phyloP scores from a whole-genome alignment of 2,329 filamentous ascomycete species.

The Domatiomyces globalis region DNA sequence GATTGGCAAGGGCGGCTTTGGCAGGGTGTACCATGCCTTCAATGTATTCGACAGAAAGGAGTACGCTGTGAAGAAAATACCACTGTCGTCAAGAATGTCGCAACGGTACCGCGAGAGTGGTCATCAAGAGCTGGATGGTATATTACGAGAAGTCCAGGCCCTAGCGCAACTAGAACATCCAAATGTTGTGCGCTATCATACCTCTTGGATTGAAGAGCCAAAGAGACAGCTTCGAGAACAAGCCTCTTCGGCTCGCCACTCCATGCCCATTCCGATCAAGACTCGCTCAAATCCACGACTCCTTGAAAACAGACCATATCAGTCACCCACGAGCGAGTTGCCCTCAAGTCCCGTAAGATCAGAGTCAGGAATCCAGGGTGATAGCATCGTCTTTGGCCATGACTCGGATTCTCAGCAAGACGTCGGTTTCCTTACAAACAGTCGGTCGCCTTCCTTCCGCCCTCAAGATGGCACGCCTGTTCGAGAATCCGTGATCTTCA shows the following conservation, averaged over 20 bases:
- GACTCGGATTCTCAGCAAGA: conserved; percentile 6
- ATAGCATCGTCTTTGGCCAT: conserved; percentile 12
- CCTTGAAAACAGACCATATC: not conserved
- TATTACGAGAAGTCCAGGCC: conserved; percentile 48
- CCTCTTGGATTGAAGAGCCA: conserved; percentile 46
- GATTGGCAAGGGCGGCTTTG: conserved; percentile 52
- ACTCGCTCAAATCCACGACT: not conserved
- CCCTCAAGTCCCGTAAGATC: not conserved
- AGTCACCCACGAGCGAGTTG: not conserved
- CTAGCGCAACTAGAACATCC: conserved; percentile 49
- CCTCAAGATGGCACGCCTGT: conserved; percentile 1
- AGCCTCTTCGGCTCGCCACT: not conserved
- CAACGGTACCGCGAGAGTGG: conserved; percentile 39
- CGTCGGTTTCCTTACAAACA: not conserved
- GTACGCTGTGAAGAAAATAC: conserved; percentile 55
- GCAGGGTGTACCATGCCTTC: conserved; percentile 47
- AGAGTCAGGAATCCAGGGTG: conserved; percentile 2
- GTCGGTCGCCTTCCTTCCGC: not conserved
- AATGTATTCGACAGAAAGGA: conserved; percentile 47
- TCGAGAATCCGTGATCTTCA: conserved; percentile 12
- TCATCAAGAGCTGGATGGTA: conserved; percentile 39
- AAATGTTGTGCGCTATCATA: conserved; percentile 53
- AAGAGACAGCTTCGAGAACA: not conserved
- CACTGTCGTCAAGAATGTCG: conserved; percentile 39
- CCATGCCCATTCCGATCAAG: not conserved